Base-by-base conservation (phyloP, 2,329 filamentous ascomycete species). In the Claviceps africana region DNA sequence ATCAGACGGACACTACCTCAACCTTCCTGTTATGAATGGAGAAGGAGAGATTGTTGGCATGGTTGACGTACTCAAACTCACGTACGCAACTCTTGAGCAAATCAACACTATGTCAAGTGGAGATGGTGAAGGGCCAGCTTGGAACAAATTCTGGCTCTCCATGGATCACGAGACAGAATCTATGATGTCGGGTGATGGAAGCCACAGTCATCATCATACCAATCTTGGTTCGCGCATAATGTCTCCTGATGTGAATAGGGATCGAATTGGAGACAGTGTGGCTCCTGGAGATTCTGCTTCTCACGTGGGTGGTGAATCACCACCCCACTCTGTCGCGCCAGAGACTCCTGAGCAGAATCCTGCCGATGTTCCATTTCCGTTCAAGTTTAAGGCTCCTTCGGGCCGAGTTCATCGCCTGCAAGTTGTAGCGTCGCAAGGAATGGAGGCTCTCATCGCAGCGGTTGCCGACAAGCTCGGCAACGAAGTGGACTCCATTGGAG, bases 121-220 rank as follows among this genome's bases (percentile, higher is more conserved):
- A 43, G 91, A 95, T 64, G 88, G 82, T 60, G 93, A 98, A 70
- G 93, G 93, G 0, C 93, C 93, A 5, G 93, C 93, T 7, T 98
- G 93, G 93, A 97, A 96, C 74, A 98, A 97, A 70, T 98, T 98
- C 73, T 98, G 93, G 93, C 76, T 97, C 59, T 97, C 93, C 1
- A 83, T 98, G 61, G 81, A 97, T 67, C 82, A 94, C 61, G 91
- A 95, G 67, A 91, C 90, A 15, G 93, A 97, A 69, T 98, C 93
- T 2, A 85, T 95, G 77, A 83, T 97, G 68, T 98, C 93, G 54
- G 93, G 90, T 55, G 88, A 94, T 53, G 87, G 85, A 48, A 87
- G 86, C 62, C 83, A 84, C 62, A 84, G 87, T 60, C 76, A 82
- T 60, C 74, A 73, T 61, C 65, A 81, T 74, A 62, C 81, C 50